Conservation (phyloP, 106 monocot species). For the Vanilla planifolia region DNA sequence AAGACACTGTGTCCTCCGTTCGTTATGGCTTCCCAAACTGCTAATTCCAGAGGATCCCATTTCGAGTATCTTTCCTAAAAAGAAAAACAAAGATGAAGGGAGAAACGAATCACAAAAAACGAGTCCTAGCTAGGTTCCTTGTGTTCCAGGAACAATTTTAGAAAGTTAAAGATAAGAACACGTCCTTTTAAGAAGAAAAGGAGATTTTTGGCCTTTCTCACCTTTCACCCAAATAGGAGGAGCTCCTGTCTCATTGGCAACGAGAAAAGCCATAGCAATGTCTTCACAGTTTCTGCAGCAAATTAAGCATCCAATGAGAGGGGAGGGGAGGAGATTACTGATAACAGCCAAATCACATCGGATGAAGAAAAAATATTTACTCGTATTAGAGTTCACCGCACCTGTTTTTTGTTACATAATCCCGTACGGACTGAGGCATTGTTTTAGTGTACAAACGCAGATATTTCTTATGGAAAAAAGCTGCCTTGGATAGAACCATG, state of each 20-base stretch:
- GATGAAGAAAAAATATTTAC: background rate
- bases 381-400: constrained; percentile 6
- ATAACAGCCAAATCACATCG: background rate
- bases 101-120: too few relatives aligned
- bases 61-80: constrained; percentile 54
- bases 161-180: too few relatives aligned
- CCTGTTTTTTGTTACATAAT: constrained; percentile 58
- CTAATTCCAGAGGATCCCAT: constrained; percentile 57
- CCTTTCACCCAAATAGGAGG: constrained; percentile 81
- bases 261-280: constrained; percentile 74
- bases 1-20: constrained; percentile 44
- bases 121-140: background rate
- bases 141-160: background rate
- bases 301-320: constrained; percentile 20
- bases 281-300: constrained; percentile 67
- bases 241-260: constrained; percentile 49
- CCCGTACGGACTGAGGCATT: constrained; percentile 57
- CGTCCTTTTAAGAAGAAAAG: too few relatives aligned
- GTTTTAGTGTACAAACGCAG: constrained; percentile 53
- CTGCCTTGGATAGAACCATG: constrained; percentile 84
- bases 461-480: constrained; percentile 80
- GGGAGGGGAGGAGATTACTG: background rate
- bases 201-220: constrained; percentile 7
- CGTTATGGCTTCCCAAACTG: constrained; percentile 39
- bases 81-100: background rate